phyloP scores from a whole-genome alignment of 202 grass and related monocot species.

The Panicum virgatum region DNA sequence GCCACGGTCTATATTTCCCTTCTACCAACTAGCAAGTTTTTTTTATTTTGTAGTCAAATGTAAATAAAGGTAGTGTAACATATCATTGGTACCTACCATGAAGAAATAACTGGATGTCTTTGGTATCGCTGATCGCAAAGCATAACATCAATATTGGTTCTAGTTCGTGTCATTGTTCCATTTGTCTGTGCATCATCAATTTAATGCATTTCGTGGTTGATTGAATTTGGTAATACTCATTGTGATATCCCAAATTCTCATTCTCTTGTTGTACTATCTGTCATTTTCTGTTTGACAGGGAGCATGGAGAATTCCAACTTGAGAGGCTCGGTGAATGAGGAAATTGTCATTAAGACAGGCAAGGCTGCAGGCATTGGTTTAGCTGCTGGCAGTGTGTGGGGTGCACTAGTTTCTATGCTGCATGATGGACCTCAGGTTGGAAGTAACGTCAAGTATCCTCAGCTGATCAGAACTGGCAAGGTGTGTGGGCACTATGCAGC shows the following conservation, averaged over 20 bases:
- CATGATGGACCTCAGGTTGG: slow-evolving; percentile 34
- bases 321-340: slow-evolving; percentile 9
- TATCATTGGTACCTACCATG: neutral
- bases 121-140: neutral
- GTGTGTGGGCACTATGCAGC: slow-evolving; percentile 41
- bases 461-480: slow-evolving; percentile 47
- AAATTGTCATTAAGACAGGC: slow-evolving; percentile 23
- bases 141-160: slow-evolving; percentile 3
- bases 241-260: slow-evolving; percentile 22
- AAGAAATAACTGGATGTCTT: neutral
- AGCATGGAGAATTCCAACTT: slow-evolving; percentile 47
- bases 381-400: slow-evolving; percentile 46
- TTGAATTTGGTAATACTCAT: neutral
- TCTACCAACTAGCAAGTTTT: neutral
- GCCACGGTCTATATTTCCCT: neutral
- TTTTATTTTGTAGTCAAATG: neutral
- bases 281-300: slow-evolving; percentile 32
- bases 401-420: slow-evolving; percentile 39
- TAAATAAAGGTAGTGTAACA: neutral
- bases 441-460: slow-evolving; percentile 46
- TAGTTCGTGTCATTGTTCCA: neutral
- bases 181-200: neutral
- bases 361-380: slow-evolving; percentile 47
- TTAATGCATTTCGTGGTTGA: neutral
- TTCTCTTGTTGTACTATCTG: slow-evolving; percentile 2